Percentiles rank a stretch among this genome's conserved stretches.
Evolutionary conservation across 2,329 filamentous ascomycete species (phyloP).

Genomic region (Ilyonectria sp.): DNA sequence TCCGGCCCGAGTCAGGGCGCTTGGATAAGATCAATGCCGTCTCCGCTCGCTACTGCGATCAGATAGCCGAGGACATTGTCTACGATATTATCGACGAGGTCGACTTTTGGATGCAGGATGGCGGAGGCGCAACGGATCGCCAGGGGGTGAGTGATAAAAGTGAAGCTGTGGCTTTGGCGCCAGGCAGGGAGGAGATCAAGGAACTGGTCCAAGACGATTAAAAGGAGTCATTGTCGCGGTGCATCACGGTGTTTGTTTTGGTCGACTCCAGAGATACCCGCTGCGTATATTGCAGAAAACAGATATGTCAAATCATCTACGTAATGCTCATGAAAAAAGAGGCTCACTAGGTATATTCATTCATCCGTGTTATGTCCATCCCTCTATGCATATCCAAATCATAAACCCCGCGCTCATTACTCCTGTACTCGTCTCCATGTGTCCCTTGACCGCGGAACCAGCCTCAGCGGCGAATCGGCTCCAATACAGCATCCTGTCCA

Average conservation of each 20-base stretch:
- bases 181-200: slow-evolving; percentile 72
- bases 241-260: slow-evolving; percentile 29
- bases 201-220: slow-evolving; percentile 75
- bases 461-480: slow-evolving; percentile 32
- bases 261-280: slow-evolving; percentile 48
- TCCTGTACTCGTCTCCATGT: slow-evolving; percentile 10
- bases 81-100: slow-evolving; percentile 97
- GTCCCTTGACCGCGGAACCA: not conserved
- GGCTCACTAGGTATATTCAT: slow-evolving; percentile 22
- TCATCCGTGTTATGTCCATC: slow-evolving; percentile 28
- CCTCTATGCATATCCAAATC: slow-evolving; percentile 25
- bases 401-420: slow-evolving; percentile 31
- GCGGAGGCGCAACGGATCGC: slow-evolving; percentile 64
- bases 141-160: slow-evolving; percentile 62
- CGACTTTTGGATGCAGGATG: slow-evolving; percentile 86
- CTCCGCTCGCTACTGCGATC: slow-evolving; percentile 87
- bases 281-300: slow-evolving; percentile 31
- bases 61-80: slow-evolving; percentile 94
- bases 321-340: slow-evolving; percentile 25
- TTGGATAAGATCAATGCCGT: slow-evolving; percentile 70
- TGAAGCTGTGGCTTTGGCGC: slow-evolving; percentile 59
- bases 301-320: slow-evolving; percentile 29
- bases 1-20: slow-evolving; percentile 40
- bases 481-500: slow-evolving; percentile 28
- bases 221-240: slow-evolving; percentile 6